These are phyloP conservation scores for Thielaviopsis euricoi DNA, from an alignment of 2,329 filamentous ascomycete species.

Conservation along the genomic window DNA sequence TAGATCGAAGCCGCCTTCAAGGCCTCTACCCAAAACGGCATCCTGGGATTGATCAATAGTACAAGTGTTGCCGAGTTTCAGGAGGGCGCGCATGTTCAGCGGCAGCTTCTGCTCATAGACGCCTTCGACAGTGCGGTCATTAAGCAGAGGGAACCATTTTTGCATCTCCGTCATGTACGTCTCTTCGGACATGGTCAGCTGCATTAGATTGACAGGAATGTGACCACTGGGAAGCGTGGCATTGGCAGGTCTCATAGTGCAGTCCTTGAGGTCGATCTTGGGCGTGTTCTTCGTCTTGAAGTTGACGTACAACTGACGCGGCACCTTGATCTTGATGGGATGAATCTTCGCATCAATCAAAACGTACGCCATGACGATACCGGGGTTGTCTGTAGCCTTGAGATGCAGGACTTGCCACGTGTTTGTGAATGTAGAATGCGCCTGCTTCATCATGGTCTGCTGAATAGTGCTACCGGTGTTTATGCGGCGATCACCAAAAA, in stretches of 20 bases:
- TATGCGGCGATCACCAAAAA: slow-evolving; percentile 72
- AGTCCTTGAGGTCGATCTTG: slow-evolving; percentile 63
- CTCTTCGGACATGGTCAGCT: slow-evolving; percentile 76
- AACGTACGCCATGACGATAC: slow-evolving; percentile 75
- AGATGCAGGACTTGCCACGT: slow-evolving; percentile 94
- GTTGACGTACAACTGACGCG: slow-evolving; percentile 80
- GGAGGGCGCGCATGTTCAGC: slow-evolving; percentile 67
- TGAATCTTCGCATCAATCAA: slow-evolving; percentile 90
- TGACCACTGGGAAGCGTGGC: slow-evolving; percentile 91
- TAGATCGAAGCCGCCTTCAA: slow-evolving; percentile 89
- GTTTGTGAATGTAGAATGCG: slow-evolving; percentile 73
- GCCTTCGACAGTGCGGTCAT: slow-evolving; percentile 50
- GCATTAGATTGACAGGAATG: slow-evolving; percentile 84
- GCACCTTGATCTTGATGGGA: slow-evolving; percentile 72
- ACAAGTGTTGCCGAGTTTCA: slow-evolving; percentile 80
- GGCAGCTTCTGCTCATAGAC: slow-evolving; percentile 93
- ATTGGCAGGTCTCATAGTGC: slow-evolving; percentile 81
- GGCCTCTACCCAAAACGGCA: slow-evolving; percentile 77
- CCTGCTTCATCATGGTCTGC: slow-evolving; percentile 73
- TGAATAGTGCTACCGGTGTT: slow-evolving; percentile 37
- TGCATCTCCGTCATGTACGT: slow-evolving; percentile 65
- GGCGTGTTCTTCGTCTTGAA: slow-evolving; percentile 76
- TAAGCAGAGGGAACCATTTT: slow-evolving; percentile 12
- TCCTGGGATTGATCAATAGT: slow-evolving; percentile 84
- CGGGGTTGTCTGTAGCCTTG: slow-evolving; percentile 63